Base-by-base conservation (phyloP, 768 basidiomycete species). In the Omphalotus guepiniiformis region DNA sequence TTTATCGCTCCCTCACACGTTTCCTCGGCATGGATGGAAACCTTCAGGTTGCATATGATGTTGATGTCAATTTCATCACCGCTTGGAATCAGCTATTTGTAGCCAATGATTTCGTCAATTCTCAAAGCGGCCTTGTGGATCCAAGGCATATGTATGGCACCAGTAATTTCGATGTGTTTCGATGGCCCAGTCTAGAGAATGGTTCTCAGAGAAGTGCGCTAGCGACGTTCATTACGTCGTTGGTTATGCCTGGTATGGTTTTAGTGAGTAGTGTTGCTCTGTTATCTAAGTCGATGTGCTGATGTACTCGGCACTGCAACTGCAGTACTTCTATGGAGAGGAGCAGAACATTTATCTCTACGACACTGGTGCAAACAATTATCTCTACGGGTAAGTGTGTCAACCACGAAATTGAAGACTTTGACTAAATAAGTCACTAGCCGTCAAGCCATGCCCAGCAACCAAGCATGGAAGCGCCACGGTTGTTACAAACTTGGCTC, bases 21-120 rank as follows among this genome's bases (percentile, higher is more conserved):
- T 91, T 93, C 71, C 75, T 95, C 39, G 93, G 93, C 44, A 94
- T 95, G 92, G 93, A 96, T 60, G 93, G 93, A 57, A 95, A 96
- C 62, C 73, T 96, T 27, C 78, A 85, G 52, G 93, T 92, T 44
- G 93, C 90, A 8, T 94, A 85, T 64, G 93, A 96, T 59, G 67
- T 91, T 25, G 74, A 82, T 55, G 65, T 72, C 62, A 90, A 95
- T 66, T 93, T 95, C 57, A 71, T 93, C 66, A 85, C 82, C 0
- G 85, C 90, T 0, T 96, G 93, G 93, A 92, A 93, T 61, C 69
- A 91, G 63, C 92, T 95, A 80, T 85, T 92, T 57, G 82, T 89
- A 57, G 76, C 80, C 63, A 83, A 95, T 58, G 93, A 96, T 58
- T 84, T 95, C 56, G 51, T 95, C 42, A 94, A 95, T 61, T 66